Percentiles rank a stretch among this genome's conserved stretches.
phyloP scores from a whole-genome alignment of 306 rosid genomes.

The Dalbergia cochinchinensis region DNA sequence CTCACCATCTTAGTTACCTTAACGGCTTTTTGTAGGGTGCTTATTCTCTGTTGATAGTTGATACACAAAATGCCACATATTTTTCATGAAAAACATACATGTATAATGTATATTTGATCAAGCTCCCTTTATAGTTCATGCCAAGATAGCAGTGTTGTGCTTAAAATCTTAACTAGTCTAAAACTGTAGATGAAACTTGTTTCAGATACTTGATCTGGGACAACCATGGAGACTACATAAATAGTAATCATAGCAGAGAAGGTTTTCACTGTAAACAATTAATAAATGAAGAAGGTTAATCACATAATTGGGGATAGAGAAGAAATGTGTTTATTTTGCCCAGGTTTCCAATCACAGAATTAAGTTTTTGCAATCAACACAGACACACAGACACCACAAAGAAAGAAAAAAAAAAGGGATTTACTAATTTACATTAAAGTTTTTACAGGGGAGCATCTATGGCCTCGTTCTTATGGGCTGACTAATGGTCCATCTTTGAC shows the following conservation, averaged over 20 bases:
- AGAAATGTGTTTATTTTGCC: not conserved
- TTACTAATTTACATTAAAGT: conserved; percentile 18
- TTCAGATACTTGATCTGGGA: not conserved
- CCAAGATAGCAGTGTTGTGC: conserved; percentile 17
- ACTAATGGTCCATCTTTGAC: conserved; percentile 65
- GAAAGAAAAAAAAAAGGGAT: not conserved
- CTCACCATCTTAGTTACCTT: conserved; percentile 18
- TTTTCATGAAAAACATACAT: not conserved
- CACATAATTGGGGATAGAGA: not conserved
- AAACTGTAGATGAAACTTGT: not conserved
- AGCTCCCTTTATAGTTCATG: conserved; percentile 6
- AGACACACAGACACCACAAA: no score
- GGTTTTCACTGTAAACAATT: not conserved
- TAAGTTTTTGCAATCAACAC: conserved; percentile 14
- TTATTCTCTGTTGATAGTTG: conserved; percentile 12
- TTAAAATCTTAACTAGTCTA: not conserved
- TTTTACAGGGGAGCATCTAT: conserved; percentile 74
- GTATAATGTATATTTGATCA: conserved; percentile 11
- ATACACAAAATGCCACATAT: conserved; percentile 9
- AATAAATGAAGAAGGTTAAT: not conserved
- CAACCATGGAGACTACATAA: conserved; percentile 10
- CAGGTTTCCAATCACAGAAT: not conserved
- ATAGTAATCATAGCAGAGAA: not conserved
- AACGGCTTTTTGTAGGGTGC: conserved; percentile 3
- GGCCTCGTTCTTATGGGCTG: conserved; percentile 88